These are phyloP conservation scores for Dactylellina sp. DNA, from an alignment of 2,329 filamentous ascomycete species.

Conservation along the genomic window DNA sequence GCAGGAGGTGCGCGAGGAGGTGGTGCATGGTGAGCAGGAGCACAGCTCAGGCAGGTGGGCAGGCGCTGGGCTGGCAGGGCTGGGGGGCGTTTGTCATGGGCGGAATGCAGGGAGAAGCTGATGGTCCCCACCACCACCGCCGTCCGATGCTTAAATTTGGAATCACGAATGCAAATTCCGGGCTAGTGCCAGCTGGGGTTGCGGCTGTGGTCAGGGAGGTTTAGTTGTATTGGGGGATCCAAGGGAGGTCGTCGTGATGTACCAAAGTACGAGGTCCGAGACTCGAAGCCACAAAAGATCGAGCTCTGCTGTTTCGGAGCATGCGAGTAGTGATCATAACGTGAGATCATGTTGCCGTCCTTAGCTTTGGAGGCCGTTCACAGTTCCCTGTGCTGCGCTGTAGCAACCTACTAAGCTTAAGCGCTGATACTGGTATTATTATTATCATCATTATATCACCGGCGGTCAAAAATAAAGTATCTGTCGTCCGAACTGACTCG, in stretches of 20 bases:
- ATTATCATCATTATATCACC: not conserved
- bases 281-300: conserved; percentile 4
- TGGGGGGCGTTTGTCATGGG: conserved; percentile 13
- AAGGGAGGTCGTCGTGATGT: not conserved
- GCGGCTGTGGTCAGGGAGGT: conserved; percentile 20
- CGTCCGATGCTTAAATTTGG: conserved; percentile 41
- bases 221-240: not conserved
- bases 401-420: no score
- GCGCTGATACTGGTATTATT: not conserved
- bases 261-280: not conserved
- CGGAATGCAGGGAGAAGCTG: conserved; percentile 8
- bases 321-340: conserved; percentile 47
- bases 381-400: no score
- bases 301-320: conserved; percentile 33
- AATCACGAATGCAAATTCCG: conserved; percentile 37
- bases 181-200: conserved; percentile 5
- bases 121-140: not conserved
- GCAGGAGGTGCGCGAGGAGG: no score
- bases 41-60: not conserved
- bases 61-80: not conserved
- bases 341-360: conserved; percentile 30
- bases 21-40: conserved; percentile 24
- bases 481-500: no score
- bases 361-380: no score
- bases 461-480: no score